Evolutionary conservation across 2,329 filamentous ascomycete species (phyloP), one percentile per base, ranked within the genome.

Genomic region (Coniella lustricola): DNA sequence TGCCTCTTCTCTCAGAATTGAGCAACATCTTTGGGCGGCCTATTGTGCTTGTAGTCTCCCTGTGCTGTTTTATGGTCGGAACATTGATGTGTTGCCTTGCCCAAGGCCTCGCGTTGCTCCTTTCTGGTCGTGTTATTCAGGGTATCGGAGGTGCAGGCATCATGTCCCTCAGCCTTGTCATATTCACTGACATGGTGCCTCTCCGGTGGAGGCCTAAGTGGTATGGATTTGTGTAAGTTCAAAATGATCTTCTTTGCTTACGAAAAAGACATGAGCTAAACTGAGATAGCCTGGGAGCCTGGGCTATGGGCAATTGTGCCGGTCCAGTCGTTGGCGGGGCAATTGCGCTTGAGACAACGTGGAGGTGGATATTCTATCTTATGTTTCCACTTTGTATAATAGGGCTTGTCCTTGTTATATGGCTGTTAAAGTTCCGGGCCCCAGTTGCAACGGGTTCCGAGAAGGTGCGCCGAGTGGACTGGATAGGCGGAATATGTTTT

Each of bases 391-490:
- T 45, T 14, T 45, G 42, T 22, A 2, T n/a, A 14, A 14, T 45
- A 4, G 32, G 32, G 10, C 31, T 36, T n/a, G 10, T n/a, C n/a
- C 31, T 20, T 12, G 17, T 29, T 14, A 5, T 45, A 14, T 25
- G 14, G 12, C 32, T 36, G 3, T 14, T 45, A 7, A 37, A 37
- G 35, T 37, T 37, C 16, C 17, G 16, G 20, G 35, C 13, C 7
- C 35, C 16, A 18, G 16, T 18, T 17, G 35, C 35, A 4, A 37
- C 35, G 17, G 35, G 16, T 37, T 37, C 16, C 3, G 8, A 37
- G 13, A 37, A 17, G n/a, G 8, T 37, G 7, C 35, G 35, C 5
- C 4, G 35, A 17, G 36, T 54, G 1, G 37, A 53, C 38, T 53
- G 25, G 45, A 12, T 44, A 2, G 18, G 45, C 3, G 45, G 46